Evolutionary conservation across 176 grass and related monocot genomes (phyloP).

Genomic region (Avena eriantha): DNA sequence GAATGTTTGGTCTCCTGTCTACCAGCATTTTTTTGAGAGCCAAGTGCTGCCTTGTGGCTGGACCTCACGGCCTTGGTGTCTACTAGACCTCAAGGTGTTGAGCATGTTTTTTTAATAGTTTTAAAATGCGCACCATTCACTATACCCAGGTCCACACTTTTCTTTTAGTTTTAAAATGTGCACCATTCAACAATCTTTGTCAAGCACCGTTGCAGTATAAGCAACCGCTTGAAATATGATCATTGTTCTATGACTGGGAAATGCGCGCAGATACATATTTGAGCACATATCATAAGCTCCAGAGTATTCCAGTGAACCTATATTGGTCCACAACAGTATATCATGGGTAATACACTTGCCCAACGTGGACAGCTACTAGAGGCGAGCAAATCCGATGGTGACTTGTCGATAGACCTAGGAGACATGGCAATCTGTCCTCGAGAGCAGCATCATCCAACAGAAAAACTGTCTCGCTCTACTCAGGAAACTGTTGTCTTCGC

Average conservation of each 20-base stretch:
- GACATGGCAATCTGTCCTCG: neutral
- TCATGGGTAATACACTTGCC: neutral
- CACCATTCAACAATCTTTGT: no score
- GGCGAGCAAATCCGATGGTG: neutral
- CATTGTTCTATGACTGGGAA: neutral
- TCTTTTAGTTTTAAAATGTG: no score
- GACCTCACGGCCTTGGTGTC: no score
- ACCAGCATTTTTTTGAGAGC: no score
- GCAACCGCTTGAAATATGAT: neutral
- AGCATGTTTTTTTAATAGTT: no score
- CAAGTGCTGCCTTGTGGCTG: no score
- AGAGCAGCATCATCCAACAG: neutral
- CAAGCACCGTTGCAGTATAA: neutral
- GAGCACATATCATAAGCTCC: neutral
- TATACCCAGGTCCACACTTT: no score
- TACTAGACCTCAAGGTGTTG: no score
- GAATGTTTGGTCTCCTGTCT: neutral
- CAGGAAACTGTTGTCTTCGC: neutral
- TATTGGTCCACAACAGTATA: constrained; percentile 2
- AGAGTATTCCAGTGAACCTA: neutral
- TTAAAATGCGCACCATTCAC: no score
- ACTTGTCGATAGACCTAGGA: neutral
- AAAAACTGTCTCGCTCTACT: neutral
- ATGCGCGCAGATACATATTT: neutral
- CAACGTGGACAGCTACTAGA: neutral